Evolutionary conservation across 225 moss, liverwort and hornwort species (phyloP), one percentile per base, ranked within the genome.

Genomic region (Sphagnum tenellum): DNA sequence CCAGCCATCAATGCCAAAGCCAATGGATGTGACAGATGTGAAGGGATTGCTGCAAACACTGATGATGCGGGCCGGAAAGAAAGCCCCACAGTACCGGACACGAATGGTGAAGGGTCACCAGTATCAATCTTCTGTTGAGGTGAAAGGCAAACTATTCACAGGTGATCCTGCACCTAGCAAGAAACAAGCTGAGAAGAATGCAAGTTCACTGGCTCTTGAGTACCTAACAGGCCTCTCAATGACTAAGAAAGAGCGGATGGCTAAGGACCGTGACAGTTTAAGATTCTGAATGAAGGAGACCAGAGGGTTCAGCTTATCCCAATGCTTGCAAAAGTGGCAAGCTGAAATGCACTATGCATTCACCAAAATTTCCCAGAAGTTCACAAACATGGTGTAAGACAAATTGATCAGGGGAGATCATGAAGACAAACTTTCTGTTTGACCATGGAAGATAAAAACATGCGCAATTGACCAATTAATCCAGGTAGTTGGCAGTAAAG

Each of bases 151-250:
- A 62, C 70, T 82, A 2, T 98, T 93, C 55, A 72, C 72, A 5
- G 98, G 98, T 14, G 81, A 87, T 64, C 87, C 93, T 65, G 98
- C 89, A 4, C 52, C 56, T 8, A 90, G 78, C 65, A 98, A 98
- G 74, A 98, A 93, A 65, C 73, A 77, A 60, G 98, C 98, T 3
- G 98, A 98, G 82, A 88, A 75, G 71, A 88, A 86, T 75, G 93
- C 87, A 5, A 91, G 90, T 65, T 68, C 72, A 12, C 65, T 81
- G 64, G 98, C 98, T 3, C 67, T 93, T 61, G 98, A 90, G 71
- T 89, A 81, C 85, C 59, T 85, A 12, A 85, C 85, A 52, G 85
- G 81, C n/a, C 73, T 85, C 12, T 81, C 85, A 13, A 85, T 70
- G 50, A 45, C 74, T 8, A 74, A 60, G 62, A 69, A 69, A 60